Percentiles rank a stretch among this genome's conserved stretches.
Conservation (phyloP, 176 grass and related monocot species). For the Oryza meridionalis region DNA sequence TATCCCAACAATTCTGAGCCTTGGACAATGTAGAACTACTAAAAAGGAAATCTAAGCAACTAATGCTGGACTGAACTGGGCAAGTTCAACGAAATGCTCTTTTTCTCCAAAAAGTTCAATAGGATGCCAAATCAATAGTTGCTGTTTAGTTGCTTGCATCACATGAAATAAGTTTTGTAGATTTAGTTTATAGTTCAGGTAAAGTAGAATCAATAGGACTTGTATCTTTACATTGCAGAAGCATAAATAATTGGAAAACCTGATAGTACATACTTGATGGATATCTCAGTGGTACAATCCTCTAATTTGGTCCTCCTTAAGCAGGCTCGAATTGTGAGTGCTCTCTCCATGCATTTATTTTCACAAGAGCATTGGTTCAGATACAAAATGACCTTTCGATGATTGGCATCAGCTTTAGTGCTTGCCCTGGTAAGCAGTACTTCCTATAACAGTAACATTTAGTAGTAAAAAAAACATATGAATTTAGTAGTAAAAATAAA, state of each 20-base stretch:
- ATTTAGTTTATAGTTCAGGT: neutral
- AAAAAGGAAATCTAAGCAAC: conserved; percentile 4
- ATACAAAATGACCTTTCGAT: conserved; percentile 52
- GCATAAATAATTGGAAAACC: conserved; percentile 5
- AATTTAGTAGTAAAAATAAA: neutral
- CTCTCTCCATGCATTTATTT: conserved; percentile 53
- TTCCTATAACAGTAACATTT: conserved; percentile 49
- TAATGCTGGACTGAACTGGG: conserved; percentile 9
- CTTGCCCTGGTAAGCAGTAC: conserved; percentile 52
- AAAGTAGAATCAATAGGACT: neutral
- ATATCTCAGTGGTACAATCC: conserved; percentile 46
- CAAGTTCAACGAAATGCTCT: conserved; percentile 3
- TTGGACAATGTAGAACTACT: conserved; percentile 10
- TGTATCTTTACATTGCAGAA: neutral
- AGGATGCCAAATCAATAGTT: neutral
- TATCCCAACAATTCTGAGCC: conserved; percentile 6
- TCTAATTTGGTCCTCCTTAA: conserved; percentile 57
- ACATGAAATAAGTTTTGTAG: neutral
- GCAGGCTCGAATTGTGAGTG: conserved; percentile 43
- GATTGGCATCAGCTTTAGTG: conserved; percentile 35
- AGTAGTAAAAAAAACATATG: neutral
- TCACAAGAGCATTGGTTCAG: conserved; percentile 49
- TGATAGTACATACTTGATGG: conserved; percentile 47
- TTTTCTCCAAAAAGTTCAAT: conserved; percentile 4
- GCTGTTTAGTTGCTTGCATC: neutral